Evolutionary conservation across 1,284 basidiomycete genomes (phyloP), one percentile per base, ranked within the genome.

Genomic region (Fomitopsis pinicola): DNA sequence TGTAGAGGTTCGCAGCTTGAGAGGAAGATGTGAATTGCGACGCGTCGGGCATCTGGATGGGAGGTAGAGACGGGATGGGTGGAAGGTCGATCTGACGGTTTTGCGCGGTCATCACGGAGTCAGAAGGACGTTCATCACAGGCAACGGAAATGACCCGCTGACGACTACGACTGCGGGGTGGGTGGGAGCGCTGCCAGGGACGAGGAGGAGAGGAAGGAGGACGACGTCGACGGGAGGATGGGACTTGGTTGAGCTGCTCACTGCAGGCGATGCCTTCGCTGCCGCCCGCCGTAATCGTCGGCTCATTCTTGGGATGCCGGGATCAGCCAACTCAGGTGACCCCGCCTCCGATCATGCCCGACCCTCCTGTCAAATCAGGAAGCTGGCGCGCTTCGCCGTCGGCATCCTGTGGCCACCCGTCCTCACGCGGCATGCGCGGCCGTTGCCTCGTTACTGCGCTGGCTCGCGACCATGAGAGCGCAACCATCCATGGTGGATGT

Each of bases 11-110:
- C 42, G 69, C 60, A 63, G 62, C 22, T 5, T 53, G 52, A 40
- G 61, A 46, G 14, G 58, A 53, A 28, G 57, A n/a, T 30, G 59
- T 63, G 62, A 66, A 65, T 62, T 65, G 64, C 65, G 65, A 66
- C 52, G 70, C 58, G 61, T 71, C 66, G 60, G 77, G 77, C 75
- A 82, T 80, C 66, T 74, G 73, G 60, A 80, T 77, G 44, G 79
- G 80, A 53, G 80, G 78, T 22, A 80, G 73, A 17, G 78, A 73
- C 54, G 79, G 80, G 63, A 80, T 81, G 64, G 71, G 68, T 44
- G 80, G 80, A n/a, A 76, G 71, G 68, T 71, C 72, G 60, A 71
- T 70, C 64, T 65, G 68, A 50, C 67, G 68, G 59, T 63, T 65
- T 67, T 70, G 71, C 64, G 66, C 62, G 63, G 70, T 69, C 71